Evolutionary conservation across 1,284 basidiomycete genomes (phyloP), one percentile per base, ranked within the genome.

Genomic region (Somion occarium): DNA sequence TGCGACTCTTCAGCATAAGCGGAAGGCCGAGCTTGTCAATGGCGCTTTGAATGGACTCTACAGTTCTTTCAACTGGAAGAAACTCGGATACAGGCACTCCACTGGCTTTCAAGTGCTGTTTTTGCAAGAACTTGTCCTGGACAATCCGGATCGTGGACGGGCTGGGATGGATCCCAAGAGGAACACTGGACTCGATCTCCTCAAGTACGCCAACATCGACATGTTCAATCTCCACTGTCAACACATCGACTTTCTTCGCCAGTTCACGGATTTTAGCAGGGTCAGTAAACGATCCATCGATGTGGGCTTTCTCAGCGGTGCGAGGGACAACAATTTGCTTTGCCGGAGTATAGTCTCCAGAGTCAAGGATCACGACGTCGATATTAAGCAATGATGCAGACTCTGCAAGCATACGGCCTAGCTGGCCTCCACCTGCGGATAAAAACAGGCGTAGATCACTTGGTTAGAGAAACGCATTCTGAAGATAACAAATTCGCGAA

Each of bases 151-250:
- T 90, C 3, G 95, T 96, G 26, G 71, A 70, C 0, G 96, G 93
- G 50, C 80, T 81, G 0, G 96, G 96, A 67, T 96, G 93, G 2
- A 98, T 86, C 46, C 78, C 77, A 41, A 91, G 72, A 9, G 73
- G 67, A 7, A 73, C 72, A 27, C 71, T 70, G 23, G 68, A 62
- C 60, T 83, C 76, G 5, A 93, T 76, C 39, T 83, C 75, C 51
- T 86, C 83, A 5, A 99, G 76, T 1, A 93, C 82, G 22, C 73
- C 73, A 4, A 82, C 92, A 61, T 97, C 85, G 51, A 99, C 94
- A 64, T 99, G 96, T 72, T 99, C 96, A 45, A 99, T 99, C 73
- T 99, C 96, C 49, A 97, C 87, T 0, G 97, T 99, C 50, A 99
- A 73, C 38, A 99, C 74, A 63, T 98, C 92, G 37, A 92, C 93